Conservation (phyloP, 2,329 filamentous ascomycete species). For the Pyricularia sp. region DNA sequence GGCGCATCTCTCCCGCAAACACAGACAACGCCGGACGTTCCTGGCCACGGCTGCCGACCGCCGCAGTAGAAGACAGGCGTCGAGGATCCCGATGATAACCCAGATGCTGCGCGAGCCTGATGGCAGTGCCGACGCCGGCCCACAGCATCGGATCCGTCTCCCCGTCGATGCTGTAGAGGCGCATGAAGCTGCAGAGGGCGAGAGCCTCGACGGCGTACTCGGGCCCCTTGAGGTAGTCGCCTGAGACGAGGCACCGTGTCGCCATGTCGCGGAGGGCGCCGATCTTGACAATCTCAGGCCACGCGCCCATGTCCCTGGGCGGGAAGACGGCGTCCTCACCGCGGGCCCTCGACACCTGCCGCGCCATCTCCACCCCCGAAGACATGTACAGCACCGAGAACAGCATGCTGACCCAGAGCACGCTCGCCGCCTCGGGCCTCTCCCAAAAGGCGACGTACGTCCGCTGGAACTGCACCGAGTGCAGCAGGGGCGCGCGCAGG, state of each 20-base stretch:
- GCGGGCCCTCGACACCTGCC: constrained; percentile 16
- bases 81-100: constrained; percentile 37
- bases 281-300: constrained; percentile 9
- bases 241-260: constrained; percentile 33
- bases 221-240: constrained; percentile 31
- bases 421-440: constrained; percentile 21
- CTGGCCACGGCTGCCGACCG: not conserved
- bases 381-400: constrained; percentile 29
- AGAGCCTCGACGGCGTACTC: constrained; percentile 35
- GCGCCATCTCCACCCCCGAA: not conserved
- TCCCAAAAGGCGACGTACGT: constrained; percentile 36
- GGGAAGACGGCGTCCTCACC: constrained; percentile 13
- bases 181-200: constrained; percentile 29
- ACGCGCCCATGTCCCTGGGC: not conserved
- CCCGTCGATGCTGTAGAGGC: constrained; percentile 22
- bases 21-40: constrained; percentile 19
- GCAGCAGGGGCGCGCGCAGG: constrained; percentile 35
- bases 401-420: constrained; percentile 37
- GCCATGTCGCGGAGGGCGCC: constrained; percentile 18
- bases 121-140: constrained; percentile 32
- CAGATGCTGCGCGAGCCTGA: constrained; percentile 35
- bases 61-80: constrained; percentile 16
- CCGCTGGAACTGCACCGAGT: constrained; percentile 31
- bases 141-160: constrained; percentile 26
- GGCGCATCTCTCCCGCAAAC: constrained; percentile 38